A percentile compares a stretch with the other conserved stretches of the same genome.
These are phyloP conservation scores for Dioscorea dumetorum DNA, from an alignment of 106 monocot genomes.

Conservation along the genomic window DNA sequence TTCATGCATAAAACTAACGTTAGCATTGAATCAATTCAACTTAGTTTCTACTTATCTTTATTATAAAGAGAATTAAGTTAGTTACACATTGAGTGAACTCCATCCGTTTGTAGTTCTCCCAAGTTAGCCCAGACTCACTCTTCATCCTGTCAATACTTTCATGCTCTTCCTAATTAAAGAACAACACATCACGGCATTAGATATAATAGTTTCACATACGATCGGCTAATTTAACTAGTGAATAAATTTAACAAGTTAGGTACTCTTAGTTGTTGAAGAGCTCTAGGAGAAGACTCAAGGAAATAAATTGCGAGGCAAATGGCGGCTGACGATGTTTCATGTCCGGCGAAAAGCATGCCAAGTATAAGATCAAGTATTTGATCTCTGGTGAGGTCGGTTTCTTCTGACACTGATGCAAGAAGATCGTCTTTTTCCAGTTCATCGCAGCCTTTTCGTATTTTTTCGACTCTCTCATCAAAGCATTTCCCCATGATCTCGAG, in stretches of 20 bases:
- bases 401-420: constrained; percentile 29
- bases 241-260: neutral
- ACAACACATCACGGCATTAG: neutral
- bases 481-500: constrained; percentile 26
- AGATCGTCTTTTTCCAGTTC: constrained; percentile 29
- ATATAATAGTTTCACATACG: neutral
- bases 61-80: neutral
- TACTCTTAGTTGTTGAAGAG: constrained; percentile 29
- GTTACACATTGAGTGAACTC: constrained; percentile 14
- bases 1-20: constrained; percentile 1
- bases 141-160: neutral
- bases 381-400: constrained; percentile 29
- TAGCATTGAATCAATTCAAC: neutral
- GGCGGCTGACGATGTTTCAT: constrained; percentile 43
- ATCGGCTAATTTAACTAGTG: neutral
- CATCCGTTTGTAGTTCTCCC: constrained; percentile 16
- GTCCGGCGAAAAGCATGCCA: constrained; percentile 57
- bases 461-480: constrained; percentile 29
- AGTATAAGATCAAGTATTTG: constrained; percentile 51
- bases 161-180: neutral
- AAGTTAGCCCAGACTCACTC: constrained; percentile 3
- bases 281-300: constrained; percentile 25
- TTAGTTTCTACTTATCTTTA: neutral
- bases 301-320: constrained; percentile 43
- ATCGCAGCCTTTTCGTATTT: constrained; percentile 1